Evolutionary conservation across 1,284 basidiomycete species (phyloP).

Genomic region (Phlebopus sp.): DNA sequence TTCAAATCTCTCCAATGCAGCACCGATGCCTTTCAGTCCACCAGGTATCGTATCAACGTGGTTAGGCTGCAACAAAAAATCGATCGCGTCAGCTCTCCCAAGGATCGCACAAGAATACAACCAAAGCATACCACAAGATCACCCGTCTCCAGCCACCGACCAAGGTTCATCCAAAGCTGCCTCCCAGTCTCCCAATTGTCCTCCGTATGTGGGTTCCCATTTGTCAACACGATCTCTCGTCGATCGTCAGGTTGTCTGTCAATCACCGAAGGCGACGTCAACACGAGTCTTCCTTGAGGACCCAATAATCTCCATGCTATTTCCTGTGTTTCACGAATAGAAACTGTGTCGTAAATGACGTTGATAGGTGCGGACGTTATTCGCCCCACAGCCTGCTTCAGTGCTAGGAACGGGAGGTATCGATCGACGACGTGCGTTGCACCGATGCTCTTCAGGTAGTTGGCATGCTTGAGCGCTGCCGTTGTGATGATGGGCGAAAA

Average conservation of each 20-base stretch:
- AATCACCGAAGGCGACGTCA: conserved; percentile 30
- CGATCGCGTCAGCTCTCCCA: conserved; percentile 4
- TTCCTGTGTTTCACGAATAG: conserved; percentile 33
- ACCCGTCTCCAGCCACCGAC: conserved; percentile 35
- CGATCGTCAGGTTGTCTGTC: conserved; percentile 25
- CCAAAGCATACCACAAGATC: conserved; percentile 30
- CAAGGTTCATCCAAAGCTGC: conserved; percentile 33
- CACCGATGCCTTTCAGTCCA: conserved; percentile 28
- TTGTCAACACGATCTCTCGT: conserved; percentile 30
- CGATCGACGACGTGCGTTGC: conserved; percentile 46
- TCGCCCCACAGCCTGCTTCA: conserved; percentile 26
- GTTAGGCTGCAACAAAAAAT: conserved; percentile 20
- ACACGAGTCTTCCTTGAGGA: conserved; percentile 32
- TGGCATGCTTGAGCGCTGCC: conserved; percentile 40
- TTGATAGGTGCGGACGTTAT: conserved; percentile 33
- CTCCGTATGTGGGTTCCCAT: conserved; percentile 30
- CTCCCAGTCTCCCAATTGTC: conserved; percentile 32
- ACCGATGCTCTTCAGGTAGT: conserved; percentile 41
- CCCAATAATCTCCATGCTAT: conserved; percentile 30
- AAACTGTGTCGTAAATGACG: conserved; percentile 34
- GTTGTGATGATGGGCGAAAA: conserved; percentile 40
- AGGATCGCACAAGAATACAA: neutral
- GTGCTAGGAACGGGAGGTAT: conserved; percentile 24
- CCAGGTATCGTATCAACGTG: conserved; percentile 27
- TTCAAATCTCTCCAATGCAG: conserved; percentile 31